Percentiles rank a stretch among this genome's conserved stretches.
Evolutionary conservation across 2,329 filamentous ascomycete species (phyloP).

Genomic region (Botrytis pseudocinerea): DNA sequence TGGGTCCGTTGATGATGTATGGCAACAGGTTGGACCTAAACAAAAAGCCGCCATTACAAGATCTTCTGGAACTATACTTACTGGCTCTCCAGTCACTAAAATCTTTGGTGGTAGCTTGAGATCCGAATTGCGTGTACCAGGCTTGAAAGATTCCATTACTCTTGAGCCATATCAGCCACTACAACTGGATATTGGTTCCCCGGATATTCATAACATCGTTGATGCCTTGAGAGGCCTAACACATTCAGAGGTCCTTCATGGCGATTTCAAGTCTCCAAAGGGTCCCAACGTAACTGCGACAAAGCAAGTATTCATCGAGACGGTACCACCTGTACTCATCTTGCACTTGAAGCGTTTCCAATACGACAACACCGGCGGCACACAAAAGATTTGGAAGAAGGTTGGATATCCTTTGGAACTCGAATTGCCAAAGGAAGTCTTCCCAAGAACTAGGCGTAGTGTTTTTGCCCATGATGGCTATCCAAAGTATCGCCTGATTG

Average conservation of each 20-base stretch:
- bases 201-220: conserved; percentile 84
- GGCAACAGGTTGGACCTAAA: conserved; percentile 92
- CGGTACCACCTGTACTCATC: conserved; percentile 85
- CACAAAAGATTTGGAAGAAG: conserved; percentile 98
- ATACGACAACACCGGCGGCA: conserved; percentile 83
- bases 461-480: conserved; percentile 66
- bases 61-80: conserved; percentile 74
- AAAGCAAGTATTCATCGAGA: conserved; percentile 94
- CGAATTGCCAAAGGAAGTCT: conserved; percentile 87
- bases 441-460: conserved; percentile 71
- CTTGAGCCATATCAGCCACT: conserved; percentile 91
- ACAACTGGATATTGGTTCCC: conserved; percentile 88
- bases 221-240: conserved; percentile 88
- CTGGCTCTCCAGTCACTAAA: conserved; percentile 82
- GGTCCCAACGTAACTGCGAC: conserved; percentile 77
- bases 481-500: conserved; percentile 82
- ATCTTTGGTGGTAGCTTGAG: conserved; percentile 92
- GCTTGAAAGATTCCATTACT: conserved; percentile 86
- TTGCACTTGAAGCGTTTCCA: conserved; percentile 97
- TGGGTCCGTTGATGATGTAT: conserved; percentile 60
- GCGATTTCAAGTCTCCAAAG: conserved; percentile 77
- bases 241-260: conserved; percentile 78
- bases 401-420: conserved; percentile 92
- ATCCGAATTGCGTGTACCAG: conserved; percentile 84
- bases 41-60: conserved; percentile 85